Evolutionary conservation across 2,329 filamentous ascomycete genomes (phyloP).

Genomic region (Neurospora sp.): DNA sequence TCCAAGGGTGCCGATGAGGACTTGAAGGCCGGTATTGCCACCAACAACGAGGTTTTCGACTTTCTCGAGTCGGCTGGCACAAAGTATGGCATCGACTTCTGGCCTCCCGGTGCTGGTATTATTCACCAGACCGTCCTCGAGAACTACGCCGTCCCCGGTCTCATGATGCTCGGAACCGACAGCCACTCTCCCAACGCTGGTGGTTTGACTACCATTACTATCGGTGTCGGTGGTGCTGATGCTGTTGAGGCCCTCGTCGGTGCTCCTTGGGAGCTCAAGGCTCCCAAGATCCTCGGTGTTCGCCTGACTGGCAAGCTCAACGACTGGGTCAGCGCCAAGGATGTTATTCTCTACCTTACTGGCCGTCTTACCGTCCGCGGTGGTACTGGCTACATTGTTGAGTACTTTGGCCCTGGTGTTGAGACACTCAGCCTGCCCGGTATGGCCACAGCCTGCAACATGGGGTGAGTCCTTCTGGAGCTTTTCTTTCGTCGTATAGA

Average conservation of each 20-base stretch:
- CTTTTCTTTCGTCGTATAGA: not conserved
- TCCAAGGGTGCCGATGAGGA: constrained; percentile 83
- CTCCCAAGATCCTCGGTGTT: constrained; percentile 82
- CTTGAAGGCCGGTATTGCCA: constrained; percentile 72
- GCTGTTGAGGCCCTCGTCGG: constrained; percentile 94
- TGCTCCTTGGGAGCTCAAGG: constrained; percentile 95
- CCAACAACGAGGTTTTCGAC: constrained; percentile 95
- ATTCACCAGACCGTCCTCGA: constrained; percentile 97
- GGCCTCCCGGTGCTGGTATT: constrained; percentile 87
- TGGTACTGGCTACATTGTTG: constrained; percentile 88
- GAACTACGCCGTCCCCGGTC: constrained; percentile 91
- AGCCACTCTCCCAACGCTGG: constrained; percentile 97
- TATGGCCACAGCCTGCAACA: constrained; percentile 87
- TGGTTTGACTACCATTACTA: constrained; percentile 84
- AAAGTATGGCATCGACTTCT: constrained; percentile 92
- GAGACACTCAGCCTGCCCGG: constrained; percentile 84
- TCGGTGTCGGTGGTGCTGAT: constrained; percentile 94
- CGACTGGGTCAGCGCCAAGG: constrained; percentile 91
- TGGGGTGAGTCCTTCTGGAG: constrained; percentile 41
- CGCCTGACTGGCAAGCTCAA: constrained; percentile 72
- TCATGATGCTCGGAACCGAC: constrained; percentile 99
- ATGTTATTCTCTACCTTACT: constrained; percentile 84
- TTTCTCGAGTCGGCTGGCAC: constrained; percentile 88
- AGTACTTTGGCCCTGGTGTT: constrained; percentile 87
- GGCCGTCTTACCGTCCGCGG: constrained; percentile 86